Conservation (phyloP, 192 early-diverging fungal species). For the Geranomyces variabilis region DNA sequence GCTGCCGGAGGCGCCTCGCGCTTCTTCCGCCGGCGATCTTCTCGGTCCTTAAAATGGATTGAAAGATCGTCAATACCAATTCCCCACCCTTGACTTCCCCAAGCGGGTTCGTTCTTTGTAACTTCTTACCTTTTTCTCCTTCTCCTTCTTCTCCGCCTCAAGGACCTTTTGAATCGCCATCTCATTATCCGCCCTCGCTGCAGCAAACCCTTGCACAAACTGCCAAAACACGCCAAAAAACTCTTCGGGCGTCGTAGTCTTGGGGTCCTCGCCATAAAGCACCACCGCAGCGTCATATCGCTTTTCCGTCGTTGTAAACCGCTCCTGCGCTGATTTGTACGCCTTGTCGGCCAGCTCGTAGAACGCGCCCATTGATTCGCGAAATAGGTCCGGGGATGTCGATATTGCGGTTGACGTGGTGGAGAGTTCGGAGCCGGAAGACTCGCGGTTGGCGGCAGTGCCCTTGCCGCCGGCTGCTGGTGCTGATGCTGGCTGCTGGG, state of each 20-base stretch:
- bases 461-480: neutral
- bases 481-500: conserved; percentile 3
- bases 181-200: conserved; percentile 52
- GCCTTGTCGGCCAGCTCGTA: conserved; percentile 36
- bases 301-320: conserved; percentile 48
- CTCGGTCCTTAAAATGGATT: conserved; percentile 37
- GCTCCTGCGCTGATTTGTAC: conserved; percentile 34
- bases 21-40: conserved; percentile 49
- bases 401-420: conserved; percentile 1
- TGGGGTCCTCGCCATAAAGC: conserved; percentile 55
- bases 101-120: neutral
- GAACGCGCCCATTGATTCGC: conserved; percentile 36
- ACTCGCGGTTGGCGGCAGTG: neutral
- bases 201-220: conserved; percentile 41
- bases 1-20: conserved; percentile 23
- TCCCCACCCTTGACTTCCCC: no score
- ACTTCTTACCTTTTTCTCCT: conserved; percentile 38
- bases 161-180: conserved; percentile 42
- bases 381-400: conserved; percentile 20
- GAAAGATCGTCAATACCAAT: neutral
- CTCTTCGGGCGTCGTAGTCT: conserved; percentile 55
- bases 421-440: conserved; percentile 21
- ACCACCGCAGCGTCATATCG: conserved; percentile 40
- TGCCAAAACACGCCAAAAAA: conserved; percentile 55
- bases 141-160: conserved; percentile 49